Percentiles rank a stretch among this genome's conserved stretches.
Conservation (phyloP, 805 yeast species). For the Yarrowia divulgata region DNA sequence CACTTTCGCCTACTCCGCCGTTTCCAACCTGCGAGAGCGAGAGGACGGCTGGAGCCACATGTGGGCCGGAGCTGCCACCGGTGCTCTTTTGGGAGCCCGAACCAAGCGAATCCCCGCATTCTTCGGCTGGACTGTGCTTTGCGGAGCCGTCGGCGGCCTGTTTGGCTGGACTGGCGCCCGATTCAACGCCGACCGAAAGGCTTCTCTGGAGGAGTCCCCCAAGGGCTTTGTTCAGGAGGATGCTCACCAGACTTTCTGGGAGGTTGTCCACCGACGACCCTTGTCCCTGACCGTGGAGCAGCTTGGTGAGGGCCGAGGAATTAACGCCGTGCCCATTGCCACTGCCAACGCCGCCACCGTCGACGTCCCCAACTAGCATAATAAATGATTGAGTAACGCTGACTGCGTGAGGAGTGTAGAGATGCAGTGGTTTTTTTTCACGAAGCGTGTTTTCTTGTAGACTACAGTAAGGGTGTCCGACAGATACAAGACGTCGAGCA, state of each 20-base stretch:
- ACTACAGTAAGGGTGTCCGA: no score
- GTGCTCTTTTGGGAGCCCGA: constrained; percentile 54
- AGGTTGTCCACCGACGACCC: constrained; percentile 79
- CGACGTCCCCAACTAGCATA: constrained; percentile 5
- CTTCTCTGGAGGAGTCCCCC: constrained; percentile 45
- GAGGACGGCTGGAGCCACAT: constrained; percentile 69
- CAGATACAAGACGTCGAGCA: no score
- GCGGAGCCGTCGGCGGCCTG: constrained; percentile 57
- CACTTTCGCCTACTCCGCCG: constrained; percentile 54
- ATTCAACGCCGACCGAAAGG: constrained; percentile 46
- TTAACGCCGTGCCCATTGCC: constrained; percentile 39
- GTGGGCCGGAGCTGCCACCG: constrained; percentile 58
- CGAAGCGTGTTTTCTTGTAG: no score
- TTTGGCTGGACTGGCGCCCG: constrained; percentile 49
- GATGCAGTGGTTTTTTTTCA: no score
- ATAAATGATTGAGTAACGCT: constrained; percentile 11
- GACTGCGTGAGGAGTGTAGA: not conserved
- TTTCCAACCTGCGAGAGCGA: constrained; percentile 67
- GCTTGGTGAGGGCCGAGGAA: constrained; percentile 58
- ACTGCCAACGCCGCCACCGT: constrained; percentile 23
- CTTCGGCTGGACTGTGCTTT: constrained; percentile 57
- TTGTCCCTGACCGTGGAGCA: constrained; percentile 78
- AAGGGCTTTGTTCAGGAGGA: constrained; percentile 53
- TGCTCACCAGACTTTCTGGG: constrained; percentile 72
- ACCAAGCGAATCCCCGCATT: constrained; percentile 52